phyloP scores from a whole-genome alignment of 1,284 basidiomycete genomes.

The Pseudozyma thailandica region DNA sequence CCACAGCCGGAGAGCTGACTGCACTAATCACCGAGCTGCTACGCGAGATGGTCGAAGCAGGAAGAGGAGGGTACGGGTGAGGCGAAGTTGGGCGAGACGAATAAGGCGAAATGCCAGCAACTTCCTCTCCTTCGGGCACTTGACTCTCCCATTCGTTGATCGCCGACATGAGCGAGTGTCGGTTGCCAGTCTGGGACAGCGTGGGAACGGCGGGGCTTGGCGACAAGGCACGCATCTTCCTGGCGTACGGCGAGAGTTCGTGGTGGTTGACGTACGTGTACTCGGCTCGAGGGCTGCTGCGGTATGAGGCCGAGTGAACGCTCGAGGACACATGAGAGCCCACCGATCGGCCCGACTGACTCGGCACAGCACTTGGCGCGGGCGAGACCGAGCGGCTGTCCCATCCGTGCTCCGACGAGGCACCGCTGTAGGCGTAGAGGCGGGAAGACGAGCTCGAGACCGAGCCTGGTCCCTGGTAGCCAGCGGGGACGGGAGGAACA shows the following conservation, averaged over 20 bases:
- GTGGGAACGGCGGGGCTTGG: slow-evolving; percentile 37
- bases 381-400: slow-evolving; percentile 45
- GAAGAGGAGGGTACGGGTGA: slow-evolving; percentile 41
- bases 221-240: slow-evolving; percentile 53
- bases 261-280: slow-evolving; percentile 49
- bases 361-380: slow-evolving; percentile 44
- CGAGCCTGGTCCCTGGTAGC: slow-evolving; percentile 24
- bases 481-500: slow-evolving; percentile 43
- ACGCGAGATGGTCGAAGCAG: slow-evolving; percentile 49
- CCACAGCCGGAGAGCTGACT: slow-evolving; percentile 48
- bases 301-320: slow-evolving; percentile 39
- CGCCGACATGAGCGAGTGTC: slow-evolving; percentile 56
- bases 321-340: slow-evolving; percentile 54
- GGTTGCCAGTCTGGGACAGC: slow-evolving; percentile 30
- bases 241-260: slow-evolving; percentile 48
- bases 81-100: slow-evolving; percentile 37
- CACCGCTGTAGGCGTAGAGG: slow-evolving; percentile 31
- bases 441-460: slow-evolving; percentile 43
- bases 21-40: slow-evolving; percentile 50
- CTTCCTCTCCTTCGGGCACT: slow-evolving; percentile 26
- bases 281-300: slow-evolving; percentile 42
- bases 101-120: slow-evolving; percentile 17
- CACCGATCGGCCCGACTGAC: slow-evolving; percentile 46
- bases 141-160: slow-evolving; percentile 65
- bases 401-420: slow-evolving; percentile 29